Conservation (phyloP, 2,329 filamentous ascomycete species). For the Hypoxylon sp. region DNA sequence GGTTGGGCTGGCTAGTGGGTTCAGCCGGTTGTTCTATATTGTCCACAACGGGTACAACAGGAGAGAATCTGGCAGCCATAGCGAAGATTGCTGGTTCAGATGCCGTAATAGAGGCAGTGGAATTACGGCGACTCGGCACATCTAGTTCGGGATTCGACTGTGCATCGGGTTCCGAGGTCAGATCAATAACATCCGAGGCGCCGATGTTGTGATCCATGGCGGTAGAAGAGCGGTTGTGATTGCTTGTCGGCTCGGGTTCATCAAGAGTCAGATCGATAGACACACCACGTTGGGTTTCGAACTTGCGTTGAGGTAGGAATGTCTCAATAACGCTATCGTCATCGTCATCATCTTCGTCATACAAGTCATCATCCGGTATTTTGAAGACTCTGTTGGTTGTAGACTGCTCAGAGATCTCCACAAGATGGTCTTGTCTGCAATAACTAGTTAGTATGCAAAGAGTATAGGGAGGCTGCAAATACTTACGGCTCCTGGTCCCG, state of each 20-base stretch:
- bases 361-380: constrained; percentile 54
- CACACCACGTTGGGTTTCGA: constrained; percentile 1
- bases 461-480: no score
- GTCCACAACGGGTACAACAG: no score
- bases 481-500: constrained; percentile 40
- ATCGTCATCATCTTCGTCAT: constrained; percentile 41
- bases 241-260: constrained; percentile 9
- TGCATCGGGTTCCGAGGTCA: constrained; percentile 38
- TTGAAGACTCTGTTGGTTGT: constrained; percentile 49
- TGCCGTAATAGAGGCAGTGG: neutral
- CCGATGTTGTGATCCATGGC: constrained; percentile 2
- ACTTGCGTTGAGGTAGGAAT: neutral
- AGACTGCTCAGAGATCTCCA: constrained; percentile 13
- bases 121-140: neutral
- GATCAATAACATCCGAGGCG: constrained; percentile 38
- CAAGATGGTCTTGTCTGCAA: constrained; percentile 7
- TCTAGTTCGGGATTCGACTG: constrained; percentile 22
- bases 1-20: no score
- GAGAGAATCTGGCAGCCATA: no score
- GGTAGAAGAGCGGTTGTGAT: constrained; percentile 5
- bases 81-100: neutral
- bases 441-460: constrained; percentile 16
- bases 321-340: constrained; percentile 31
- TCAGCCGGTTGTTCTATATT: no score
- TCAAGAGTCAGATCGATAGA: constrained; percentile 40